phyloP scores from a whole-genome alignment of 73 alveolate genomes.

The Diophrys appendiculata region DNA sequence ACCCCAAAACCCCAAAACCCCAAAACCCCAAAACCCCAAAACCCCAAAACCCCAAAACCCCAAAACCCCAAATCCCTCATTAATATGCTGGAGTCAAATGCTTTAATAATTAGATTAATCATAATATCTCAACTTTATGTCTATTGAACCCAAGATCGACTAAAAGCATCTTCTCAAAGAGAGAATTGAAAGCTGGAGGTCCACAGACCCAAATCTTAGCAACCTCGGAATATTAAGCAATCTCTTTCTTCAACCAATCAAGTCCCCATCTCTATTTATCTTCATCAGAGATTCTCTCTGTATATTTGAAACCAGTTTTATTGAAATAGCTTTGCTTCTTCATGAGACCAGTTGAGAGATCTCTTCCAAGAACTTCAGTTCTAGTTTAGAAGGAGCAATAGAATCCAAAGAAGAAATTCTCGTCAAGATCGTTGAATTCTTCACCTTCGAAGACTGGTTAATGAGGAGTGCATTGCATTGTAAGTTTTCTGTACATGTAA shows the following conservation, averaged over 20 bases:
- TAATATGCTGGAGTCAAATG: too few relatives aligned
- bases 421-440: slow-evolving; percentile 6
- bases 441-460: slow-evolving; percentile 9
- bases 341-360: not conserved
- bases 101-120: too few relatives aligned
- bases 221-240: not conserved
- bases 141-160: not conserved
- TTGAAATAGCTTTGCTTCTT: not conserved
- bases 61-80: too few relatives aligned
- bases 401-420: slow-evolving; percentile 12
- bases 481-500: slow-evolving; percentile 26
- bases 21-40: too few relatives aligned
- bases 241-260: not conserved
- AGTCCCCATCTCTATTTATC: not conserved
- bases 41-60: too few relatives aligned
- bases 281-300: not conserved
- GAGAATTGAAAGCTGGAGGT: not conserved
- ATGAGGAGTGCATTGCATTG: not conserved
- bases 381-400: slow-evolving; percentile 19
- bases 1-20: too few relatives aligned
- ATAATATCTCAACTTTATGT: not conserved
- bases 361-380: slow-evolving; percentile 13
- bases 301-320: not conserved
- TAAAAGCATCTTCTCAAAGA: not conserved
- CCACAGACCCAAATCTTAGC: slow-evolving; percentile 11